Percentiles rank a stretch among this genome's conserved stretches.
phyloP scores from a whole-genome alignment of 2,329 filamentous ascomycete species.

The Verticillium alfalfae region DNA sequence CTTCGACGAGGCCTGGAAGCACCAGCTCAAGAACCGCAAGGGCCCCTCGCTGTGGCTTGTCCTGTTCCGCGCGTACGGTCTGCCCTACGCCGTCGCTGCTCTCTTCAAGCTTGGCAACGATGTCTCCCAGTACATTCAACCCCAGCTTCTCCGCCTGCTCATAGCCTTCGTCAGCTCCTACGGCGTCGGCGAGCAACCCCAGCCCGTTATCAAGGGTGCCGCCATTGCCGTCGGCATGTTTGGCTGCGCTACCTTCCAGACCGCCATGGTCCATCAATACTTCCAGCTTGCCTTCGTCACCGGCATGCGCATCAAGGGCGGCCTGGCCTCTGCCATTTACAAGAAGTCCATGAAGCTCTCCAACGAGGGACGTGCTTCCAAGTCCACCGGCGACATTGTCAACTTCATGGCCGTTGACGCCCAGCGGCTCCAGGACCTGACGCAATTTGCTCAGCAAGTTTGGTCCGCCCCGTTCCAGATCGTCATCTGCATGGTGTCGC shows the following conservation, averaged over 20 bases:
- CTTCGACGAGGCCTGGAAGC: constrained; percentile 71
- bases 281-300: constrained; percentile 94
- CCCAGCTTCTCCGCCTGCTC: constrained; percentile 78
- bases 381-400: constrained; percentile 95
- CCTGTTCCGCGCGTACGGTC: constrained; percentile 77
- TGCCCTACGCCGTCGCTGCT: constrained; percentile 74
- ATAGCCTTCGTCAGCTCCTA: constrained; percentile 85
- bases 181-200: constrained; percentile 49
- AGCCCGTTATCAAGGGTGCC: constrained; percentile 78
- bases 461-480: constrained; percentile 99
- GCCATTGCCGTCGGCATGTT: constrained; percentile 94
- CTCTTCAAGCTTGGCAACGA: constrained; percentile 90
- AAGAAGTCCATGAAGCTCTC: constrained; percentile 84
- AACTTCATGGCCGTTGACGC: constrained; percentile 99
- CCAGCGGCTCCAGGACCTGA: constrained; percentile 87
- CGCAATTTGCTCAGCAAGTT: constrained; percentile 90
- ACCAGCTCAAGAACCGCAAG: constrained; percentile 61
- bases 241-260: constrained; percentile 77
- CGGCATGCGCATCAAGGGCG: constrained; percentile 93
- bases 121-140: constrained; percentile 78
- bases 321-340: constrained; percentile 86
- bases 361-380: constrained; percentile 82
- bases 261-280: constrained; percentile 90
- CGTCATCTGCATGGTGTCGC: constrained; percentile 85
- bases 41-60: constrained; percentile 85